phyloP scores from a whole-genome alignment of 805 yeast genomes.

The Candida montana region DNA sequence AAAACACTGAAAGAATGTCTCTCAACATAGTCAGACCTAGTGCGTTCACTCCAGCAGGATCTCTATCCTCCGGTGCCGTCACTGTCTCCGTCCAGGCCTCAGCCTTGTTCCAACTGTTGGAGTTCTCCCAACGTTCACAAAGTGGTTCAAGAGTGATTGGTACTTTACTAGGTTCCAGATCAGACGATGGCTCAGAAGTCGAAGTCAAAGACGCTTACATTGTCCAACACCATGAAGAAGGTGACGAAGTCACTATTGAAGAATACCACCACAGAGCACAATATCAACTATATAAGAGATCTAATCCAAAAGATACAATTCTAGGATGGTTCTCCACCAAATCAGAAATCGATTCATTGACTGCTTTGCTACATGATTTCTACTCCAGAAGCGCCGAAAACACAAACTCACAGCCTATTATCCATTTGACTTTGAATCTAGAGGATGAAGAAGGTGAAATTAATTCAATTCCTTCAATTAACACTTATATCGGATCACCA shows the following conservation, averaged over 20 bases:
- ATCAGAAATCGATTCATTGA: slow-evolving; percentile 57
- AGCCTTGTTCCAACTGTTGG: slow-evolving; percentile 72
- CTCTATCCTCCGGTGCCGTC: slow-evolving; percentile 36
- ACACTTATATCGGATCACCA: slow-evolving; percentile 73
- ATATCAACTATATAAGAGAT: slow-evolving; percentile 65
- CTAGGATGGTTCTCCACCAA: slow-evolving; percentile 81
- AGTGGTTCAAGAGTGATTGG: slow-evolving; percentile 68
- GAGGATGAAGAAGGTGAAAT: slow-evolving; percentile 37
- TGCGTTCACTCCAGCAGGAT: slow-evolving; percentile 17
- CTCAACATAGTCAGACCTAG: slow-evolving; percentile 26
- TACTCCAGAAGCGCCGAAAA: slow-evolving; percentile 66
- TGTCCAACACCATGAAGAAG: slow-evolving; percentile 74
- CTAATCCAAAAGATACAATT: slow-evolving; percentile 72
- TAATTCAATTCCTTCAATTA: slow-evolving; percentile 45
- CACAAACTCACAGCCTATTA: slow-evolving; percentile 69
- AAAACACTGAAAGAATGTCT: slow-evolving; percentile 11
- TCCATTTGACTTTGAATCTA: slow-evolving; percentile 67
- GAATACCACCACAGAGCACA: slow-evolving; percentile 69
- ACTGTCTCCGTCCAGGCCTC: slow-evolving; percentile 57
- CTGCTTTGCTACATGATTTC: slow-evolving; percentile 77
- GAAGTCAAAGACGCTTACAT: slow-evolving; percentile 73
- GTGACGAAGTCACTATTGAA: slow-evolving; percentile 71
- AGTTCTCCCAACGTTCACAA: slow-evolving; percentile 57
- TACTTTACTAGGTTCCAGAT: slow-evolving; percentile 72
- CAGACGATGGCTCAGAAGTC: slow-evolving; percentile 75